Base-by-base conservation (phyloP, 192 early-diverging fungal species). In the Coemansia sp. region DNA sequence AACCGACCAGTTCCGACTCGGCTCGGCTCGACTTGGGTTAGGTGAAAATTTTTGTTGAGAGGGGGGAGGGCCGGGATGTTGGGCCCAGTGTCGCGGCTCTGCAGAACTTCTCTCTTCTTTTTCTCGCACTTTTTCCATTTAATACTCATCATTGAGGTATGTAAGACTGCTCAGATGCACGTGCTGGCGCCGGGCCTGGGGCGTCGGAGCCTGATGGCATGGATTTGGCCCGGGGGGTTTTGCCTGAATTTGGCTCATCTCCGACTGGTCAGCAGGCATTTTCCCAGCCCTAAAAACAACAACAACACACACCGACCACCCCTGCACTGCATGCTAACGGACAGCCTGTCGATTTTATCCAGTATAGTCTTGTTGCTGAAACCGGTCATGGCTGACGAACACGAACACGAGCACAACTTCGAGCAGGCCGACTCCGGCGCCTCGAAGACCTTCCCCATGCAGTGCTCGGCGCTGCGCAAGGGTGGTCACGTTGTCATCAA, bases 381-480 rank as follows among this genome's bases (percentile, higher is more conserved):
- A 40, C 32, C n/a, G n/a, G n/a, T n/a, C 25, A 45, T 51, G 45
- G 61, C 54, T 22, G 51, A 47, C 51, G 44, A 35, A 23, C 21
- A 53, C 34, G 35, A 57, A n/a, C 43, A 45, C 43, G 53, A 68
- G 35, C 32, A 8, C 47, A 61, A 8, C 19, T 51, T 68, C 30
- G 65, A 68, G 32, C 8, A 34, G 15, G 26, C 58, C 28, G 65
- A 41, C 15, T 23, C 38, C 22, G 53, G 49, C 49, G 90, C 95
- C 50, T 94, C 97, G 38, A 47, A 82, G 60, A 98, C 95, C 79
- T 96, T 81, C 85, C 97, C 97, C 64, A 84, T 97, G 81, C 94
- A 97, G 85, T 99, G 97, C 83, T 99, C 97, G 79, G 92, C 93
- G 61, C 91, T 99, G 64, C 87, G 97, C 76, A 99, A 97, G 88